Base-by-base conservation (phyloP, 495 filamentous ascomycete species). In the Amphirosellinia nigrospora region DNA sequence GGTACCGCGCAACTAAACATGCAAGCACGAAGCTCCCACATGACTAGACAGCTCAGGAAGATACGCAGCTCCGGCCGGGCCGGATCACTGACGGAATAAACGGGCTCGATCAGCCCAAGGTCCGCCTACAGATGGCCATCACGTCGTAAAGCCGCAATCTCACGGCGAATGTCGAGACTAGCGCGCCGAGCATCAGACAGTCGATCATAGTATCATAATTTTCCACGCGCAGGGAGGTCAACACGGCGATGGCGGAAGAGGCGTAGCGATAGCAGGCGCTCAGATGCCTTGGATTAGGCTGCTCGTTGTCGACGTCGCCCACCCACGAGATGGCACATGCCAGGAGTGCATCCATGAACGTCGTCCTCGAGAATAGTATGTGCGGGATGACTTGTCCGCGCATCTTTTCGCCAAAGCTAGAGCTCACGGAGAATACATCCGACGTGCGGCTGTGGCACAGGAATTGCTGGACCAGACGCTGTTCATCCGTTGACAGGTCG, bases 311-410 rank as follows among this genome's bases (percentile, higher is more conserved):
- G 56, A 62, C 45, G 50, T 69, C 67, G 48, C 50, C 32, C n/a
- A 59, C 64, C 60, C 72, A 66, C 23, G 72, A 66, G 6, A 64
- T 66, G 39, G 73, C 73, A 69, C 63, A 73, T 23, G 73, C 73
- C 39, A 75, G 71, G 55, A 68, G 70, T 19, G 67, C 73, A 60
- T 75, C 72, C 36, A 66, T 67, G 34, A 75, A 72, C 41, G 67
- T 46, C 53, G 69, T 59, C 52, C 63, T 64, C 41, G 73, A 68
- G 46, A 66, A 48, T 7, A 66, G 71, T 28, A 75, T 58, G n/a
- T 56, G 69, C 26, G 58, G 63, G 10, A 63, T 65, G 28, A 75
- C 39, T 60, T 60, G 64, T 50, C 60, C 41, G 30, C 72, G 73
- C 69, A 68, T 58, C n/a, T 13, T 61, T 39, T 70, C 73, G 67